Conservation (phyloP, 1,284 basidiomycete genomes). For the Trametes sp. region DNA sequence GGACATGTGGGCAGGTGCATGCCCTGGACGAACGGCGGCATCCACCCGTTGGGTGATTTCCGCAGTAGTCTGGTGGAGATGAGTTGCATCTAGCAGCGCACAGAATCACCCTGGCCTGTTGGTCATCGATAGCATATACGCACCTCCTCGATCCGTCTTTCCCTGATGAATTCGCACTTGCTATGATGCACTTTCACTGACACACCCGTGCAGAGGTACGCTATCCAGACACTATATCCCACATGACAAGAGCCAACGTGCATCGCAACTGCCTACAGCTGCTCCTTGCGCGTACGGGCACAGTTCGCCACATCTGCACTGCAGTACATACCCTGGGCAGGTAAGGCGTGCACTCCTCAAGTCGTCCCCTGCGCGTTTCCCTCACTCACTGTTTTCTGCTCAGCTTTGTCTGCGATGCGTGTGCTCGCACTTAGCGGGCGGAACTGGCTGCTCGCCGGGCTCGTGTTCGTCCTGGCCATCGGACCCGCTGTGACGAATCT, state of each 20-base stretch:
- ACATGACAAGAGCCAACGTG: neutral
- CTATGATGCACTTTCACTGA: too few species aligned
- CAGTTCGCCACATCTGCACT: neutral
- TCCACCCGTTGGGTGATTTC: too few species aligned
- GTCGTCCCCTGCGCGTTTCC: neutral
- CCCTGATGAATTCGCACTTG: too few species aligned
- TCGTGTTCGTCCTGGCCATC: neutral
- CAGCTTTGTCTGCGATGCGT: slow-evolving; percentile 1
- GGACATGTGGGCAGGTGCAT: too few species aligned
- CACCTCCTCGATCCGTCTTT: too few species aligned
- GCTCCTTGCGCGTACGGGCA: neutral
- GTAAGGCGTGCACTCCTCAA: neutral
- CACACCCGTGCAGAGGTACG: neutral
- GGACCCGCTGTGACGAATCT: neutral
- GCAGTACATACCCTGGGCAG: slow-evolving; percentile 5
- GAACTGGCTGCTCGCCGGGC: neutral
- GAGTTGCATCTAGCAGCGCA: too few species aligned
- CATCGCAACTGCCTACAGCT: neutral
- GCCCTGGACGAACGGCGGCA: too few species aligned
- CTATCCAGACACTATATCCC: too few species aligned
- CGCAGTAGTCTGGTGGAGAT: too few species aligned
- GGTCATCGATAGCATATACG: too few species aligned
- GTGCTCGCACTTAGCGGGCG: slow-evolving; percentile 1
- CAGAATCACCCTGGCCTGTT: too few species aligned
- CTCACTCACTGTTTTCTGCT: neutral